Percentiles rank a stretch among this genome's conserved stretches.
Evolutionary conservation across 495 filamentous ascomycete genomes (phyloP).

Genomic region (Astrocystis sublimbata): DNA sequence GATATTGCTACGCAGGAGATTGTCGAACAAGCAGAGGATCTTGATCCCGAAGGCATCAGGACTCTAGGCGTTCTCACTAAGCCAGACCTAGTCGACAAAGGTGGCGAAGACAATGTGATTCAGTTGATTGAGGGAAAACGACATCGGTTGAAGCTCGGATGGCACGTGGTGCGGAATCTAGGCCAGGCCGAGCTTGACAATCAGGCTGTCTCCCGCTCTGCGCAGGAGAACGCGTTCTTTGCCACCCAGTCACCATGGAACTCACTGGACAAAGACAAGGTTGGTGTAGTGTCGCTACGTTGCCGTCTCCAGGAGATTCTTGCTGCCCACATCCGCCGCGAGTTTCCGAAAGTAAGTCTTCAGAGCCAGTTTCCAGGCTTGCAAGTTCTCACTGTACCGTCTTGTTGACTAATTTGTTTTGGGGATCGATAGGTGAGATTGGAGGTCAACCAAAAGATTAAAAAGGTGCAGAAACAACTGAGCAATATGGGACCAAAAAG

Average conservation of each 20-base stretch:
- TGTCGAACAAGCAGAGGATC: slow-evolving; percentile 51
- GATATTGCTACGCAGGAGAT: slow-evolving; percentile 66
- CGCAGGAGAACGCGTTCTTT: slow-evolving; percentile 35
- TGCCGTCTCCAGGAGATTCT: slow-evolving; percentile 37
- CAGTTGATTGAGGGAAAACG: slow-evolving; percentile 50
- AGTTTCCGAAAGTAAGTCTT: slow-evolving; percentile 49
- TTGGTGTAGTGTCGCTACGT: slow-evolving; percentile 52
- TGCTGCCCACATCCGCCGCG: slow-evolving; percentile 16
- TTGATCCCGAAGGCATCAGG: slow-evolving; percentile 50
- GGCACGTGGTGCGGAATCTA: slow-evolving; percentile 56
- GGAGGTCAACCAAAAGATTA: not conserved
- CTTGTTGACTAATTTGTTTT: not conserved
- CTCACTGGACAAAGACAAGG: slow-evolving; percentile 42
- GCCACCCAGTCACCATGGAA: slow-evolving; percentile 41
- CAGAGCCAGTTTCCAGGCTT: slow-evolving; percentile 26
- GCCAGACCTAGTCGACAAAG: slow-evolving; percentile 56
- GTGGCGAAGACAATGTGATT: slow-evolving; percentile 41
- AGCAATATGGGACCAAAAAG: not conserved
- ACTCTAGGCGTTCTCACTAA: slow-evolving; percentile 64
- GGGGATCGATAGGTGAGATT: not conserved
- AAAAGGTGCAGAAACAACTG: not conserved
- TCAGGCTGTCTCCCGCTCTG: slow-evolving; percentile 16
- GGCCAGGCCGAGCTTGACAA: slow-evolving; percentile 23
- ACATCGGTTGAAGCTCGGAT: slow-evolving; percentile 52
- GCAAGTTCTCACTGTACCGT: not conserved